Conservation (phyloP, 2,329 filamentous ascomycete species). For the Periconia macrospinosa region DNA sequence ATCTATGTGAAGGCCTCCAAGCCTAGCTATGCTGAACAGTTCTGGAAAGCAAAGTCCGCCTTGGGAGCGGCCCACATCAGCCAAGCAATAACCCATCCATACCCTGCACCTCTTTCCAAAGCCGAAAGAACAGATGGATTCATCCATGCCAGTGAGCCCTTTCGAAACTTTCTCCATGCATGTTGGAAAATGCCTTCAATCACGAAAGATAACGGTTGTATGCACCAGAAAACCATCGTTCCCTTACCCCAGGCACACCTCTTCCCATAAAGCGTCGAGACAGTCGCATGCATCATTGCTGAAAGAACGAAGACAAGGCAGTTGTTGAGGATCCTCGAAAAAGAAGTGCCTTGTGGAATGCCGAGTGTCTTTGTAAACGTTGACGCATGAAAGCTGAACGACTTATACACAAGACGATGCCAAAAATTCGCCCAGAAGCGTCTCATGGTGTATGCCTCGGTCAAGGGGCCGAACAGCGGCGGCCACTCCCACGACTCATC, state of each 20-base stretch:
- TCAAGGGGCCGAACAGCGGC: constrained; percentile 6
- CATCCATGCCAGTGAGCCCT: not conserved
- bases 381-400: constrained; percentile 6
- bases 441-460: constrained; percentile 6
- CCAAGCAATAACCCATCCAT: constrained; percentile 7
- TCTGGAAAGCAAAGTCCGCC: not conserved
- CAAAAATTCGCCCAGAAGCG: constrained; percentile 8
- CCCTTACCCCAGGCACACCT: constrained; percentile 6
- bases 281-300: constrained; percentile 7
- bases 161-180: constrained; percentile 1
- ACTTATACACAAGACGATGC: constrained; percentile 8
- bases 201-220: constrained; percentile 9
- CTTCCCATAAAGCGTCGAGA: constrained; percentile 1
- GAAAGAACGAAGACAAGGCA: constrained; percentile 5
- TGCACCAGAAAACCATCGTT: constrained; percentile 6
- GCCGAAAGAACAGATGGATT: not conserved
- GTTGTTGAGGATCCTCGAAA: constrained; percentile 3
- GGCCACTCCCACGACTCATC: constrained; percentile 10
- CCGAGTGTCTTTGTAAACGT: not conserved
- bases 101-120: constrained; percentile 2
- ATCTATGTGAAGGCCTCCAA: not conserved
- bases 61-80: constrained; percentile 7
- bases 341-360: constrained; percentile 2
- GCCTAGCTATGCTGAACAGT: not conserved
- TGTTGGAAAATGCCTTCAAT: constrained; percentile 6